These are phyloP conservation scores for Peziza echinospora DNA, from an alignment of 495 filamentous ascomycete species.

Conservation along the genomic window DNA sequence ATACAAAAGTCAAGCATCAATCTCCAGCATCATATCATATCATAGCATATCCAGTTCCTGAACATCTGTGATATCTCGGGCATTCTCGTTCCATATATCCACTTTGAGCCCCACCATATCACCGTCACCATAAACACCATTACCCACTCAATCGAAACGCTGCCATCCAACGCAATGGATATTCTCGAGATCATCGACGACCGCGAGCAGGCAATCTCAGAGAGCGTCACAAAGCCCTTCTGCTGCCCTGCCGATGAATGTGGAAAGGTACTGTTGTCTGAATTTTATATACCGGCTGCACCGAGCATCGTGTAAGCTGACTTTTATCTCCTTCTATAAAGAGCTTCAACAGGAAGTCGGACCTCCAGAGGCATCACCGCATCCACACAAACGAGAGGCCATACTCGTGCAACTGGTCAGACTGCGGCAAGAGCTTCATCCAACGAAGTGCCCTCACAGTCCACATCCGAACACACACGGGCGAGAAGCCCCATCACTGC, in stretches of 20 bases:
- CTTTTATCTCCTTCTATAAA: no score
- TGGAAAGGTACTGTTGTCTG: constrained; percentile 21
- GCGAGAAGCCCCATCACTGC: constrained; percentile 75
- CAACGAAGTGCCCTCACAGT: constrained; percentile 74
- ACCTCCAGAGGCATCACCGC: constrained; percentile 67
- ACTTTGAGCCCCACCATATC: no score
- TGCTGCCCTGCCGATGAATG: constrained; percentile 16
- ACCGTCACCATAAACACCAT: no score
- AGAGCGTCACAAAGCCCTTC: constrained; percentile 17
- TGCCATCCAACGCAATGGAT: no score
- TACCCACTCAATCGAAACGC: no score
- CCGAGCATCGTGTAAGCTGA: no score
- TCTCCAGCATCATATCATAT: no score
- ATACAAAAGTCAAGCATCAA: no score
- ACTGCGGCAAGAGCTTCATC: constrained; percentile 76
- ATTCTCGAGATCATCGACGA: constrained; percentile 22
- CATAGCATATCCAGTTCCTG: no score
- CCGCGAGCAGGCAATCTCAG: constrained; percentile 19
- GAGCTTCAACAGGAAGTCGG: constrained; percentile 88
- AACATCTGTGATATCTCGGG: no score
- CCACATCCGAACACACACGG: constrained; percentile 69
- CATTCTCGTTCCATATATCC: no score
- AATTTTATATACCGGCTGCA: no score
- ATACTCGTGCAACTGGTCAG: constrained; percentile 44
- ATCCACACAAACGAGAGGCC: constrained; percentile 84